Evolutionary conservation across 306 rosid genomes (phyloP).

Genomic region (Vigna trinervia): DNA sequence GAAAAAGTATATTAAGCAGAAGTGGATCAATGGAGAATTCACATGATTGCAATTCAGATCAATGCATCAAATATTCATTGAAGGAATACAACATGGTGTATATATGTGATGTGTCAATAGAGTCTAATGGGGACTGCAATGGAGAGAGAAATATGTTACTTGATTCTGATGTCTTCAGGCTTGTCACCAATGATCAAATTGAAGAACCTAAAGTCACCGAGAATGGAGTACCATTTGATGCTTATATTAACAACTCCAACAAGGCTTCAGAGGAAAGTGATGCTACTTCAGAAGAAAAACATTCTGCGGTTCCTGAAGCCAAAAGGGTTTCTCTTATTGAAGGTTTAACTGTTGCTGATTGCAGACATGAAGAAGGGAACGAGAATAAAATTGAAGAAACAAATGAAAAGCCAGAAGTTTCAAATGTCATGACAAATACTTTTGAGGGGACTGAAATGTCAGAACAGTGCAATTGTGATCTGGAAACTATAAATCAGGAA

Average conservation of each 20-base stretch:
- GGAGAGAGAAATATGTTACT: constrained; percentile 28
- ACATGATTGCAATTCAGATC: constrained; percentile 34
- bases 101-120: constrained; percentile 28
- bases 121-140: constrained; percentile 36
- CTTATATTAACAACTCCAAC: constrained; percentile 1
- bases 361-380: constrained; percentile 38
- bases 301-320: constrained; percentile 40
- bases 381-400: constrained; percentile 44
- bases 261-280: constrained; percentile 46
- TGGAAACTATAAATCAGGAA: constrained; percentile 36
- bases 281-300: constrained; percentile 41
- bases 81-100: constrained; percentile 33
- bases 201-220: constrained; percentile 45
- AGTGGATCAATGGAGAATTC: constrained; percentile 42
- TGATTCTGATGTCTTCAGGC: constrained; percentile 12
- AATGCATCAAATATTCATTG: constrained; percentile 41
- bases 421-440: constrained; percentile 21
- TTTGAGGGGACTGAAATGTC: constrained; percentile 41
- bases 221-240: constrained; percentile 40
- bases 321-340: constrained; percentile 30
- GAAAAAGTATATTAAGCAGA: constrained; percentile 42
- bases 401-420: constrained; percentile 40
- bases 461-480: constrained; percentile 36
- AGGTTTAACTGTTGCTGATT: constrained; percentile 33
- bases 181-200: constrained; percentile 29